Evolutionary conservation across 495 filamentous ascomycete genomes (phyloP), one percentile per base, ranked within the genome.

Genomic region (Hypomontagnella monticulosa): DNA sequence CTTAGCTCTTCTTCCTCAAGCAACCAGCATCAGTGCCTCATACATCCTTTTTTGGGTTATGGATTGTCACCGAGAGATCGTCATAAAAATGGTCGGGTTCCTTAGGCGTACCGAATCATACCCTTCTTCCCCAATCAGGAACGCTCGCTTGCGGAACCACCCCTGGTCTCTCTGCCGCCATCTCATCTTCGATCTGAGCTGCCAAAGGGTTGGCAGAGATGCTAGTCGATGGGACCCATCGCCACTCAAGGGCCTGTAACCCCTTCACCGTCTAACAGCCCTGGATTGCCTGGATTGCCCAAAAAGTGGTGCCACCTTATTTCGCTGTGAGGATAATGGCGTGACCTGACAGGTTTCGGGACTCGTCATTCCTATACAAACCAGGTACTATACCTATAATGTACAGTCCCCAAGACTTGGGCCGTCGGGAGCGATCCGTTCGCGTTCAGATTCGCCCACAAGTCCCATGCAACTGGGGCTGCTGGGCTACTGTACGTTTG

Each of bases 121-220:
- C 65, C 65, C 59, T 57, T 57, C 46, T 43, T 40, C 61, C 67
- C 67, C 67, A 70, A 70, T 66, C 62, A 66, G 67, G 53, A 61
- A 61, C 61, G 37, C 61, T 64, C 57, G 46, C 58, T 57, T 61
- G 57, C 56, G 57, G 67, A 62, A 62, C 56, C 32, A 23, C 51
- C 66, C 66, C 61, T 52, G 60, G 61, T 61, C 56, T 44, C 18
- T 27, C 46, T 57, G 65, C 66, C 61, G 61, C 61, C 67, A 70
- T 66, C 61, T 70, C 67, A 70, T 70, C 67, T 70, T 70, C 67
- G 67, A 70, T 70, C 67, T 70, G 51, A 70, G 62, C 67, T 70
- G 67, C 67, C 67, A 70, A 66, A 70, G 57, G 57, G 67, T 59
- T 70, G 67, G 62, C 53, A 58, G 52, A 64, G 61, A 70, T 70